Base-by-base conservation (phyloP, 371 early-diverging fungal species). In the Mucor saturninus region DNA sequence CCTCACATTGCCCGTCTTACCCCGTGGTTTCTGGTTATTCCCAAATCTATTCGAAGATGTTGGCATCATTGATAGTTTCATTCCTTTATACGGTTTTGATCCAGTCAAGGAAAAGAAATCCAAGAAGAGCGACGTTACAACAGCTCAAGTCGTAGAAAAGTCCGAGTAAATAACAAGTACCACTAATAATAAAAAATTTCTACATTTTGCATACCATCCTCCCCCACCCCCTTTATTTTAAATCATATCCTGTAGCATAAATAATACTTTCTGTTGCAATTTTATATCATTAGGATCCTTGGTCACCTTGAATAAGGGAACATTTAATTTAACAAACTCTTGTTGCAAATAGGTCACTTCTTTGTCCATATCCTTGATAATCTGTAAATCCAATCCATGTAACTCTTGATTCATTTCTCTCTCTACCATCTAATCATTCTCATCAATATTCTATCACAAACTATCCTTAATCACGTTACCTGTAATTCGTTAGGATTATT, bases 11-110 rank as follows among this genome's bases (percentile, higher is more conserved):
- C 79, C 91, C 10, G 74, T 89, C 6, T 80, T 89, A 39, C 89
- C 95, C 40, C 92, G 93, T 58, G 96, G 97, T 42, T 89, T 99
- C 67, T 99, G 99, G 99, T 72, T 99, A n/a, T 99, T 98, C 85
- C 99, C 99, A 40, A 99, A 99, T 71, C 77, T 99, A 65, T 99
- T 98, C 83, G 99, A 93, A 54, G 99, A 99, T 71, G 94, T 94
- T 61, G 99, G 99, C 38, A 86, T 99, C 64, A 75, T 99, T 56
- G 99, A 99, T 51, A 93, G 94, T 67, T 99, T 99, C 76, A 90
- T 94, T 67, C 99, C 99, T 10, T 71, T 95, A 21, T 98, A 95
- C 87, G 97, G 84, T 52, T 99, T 94, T 91, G 93, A 93, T 62
- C 57, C 55, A 30, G 86, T 80, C 14, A 84, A 90, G 42, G 83